phyloP scores from a whole-genome alignment of 2,329 filamentous ascomycete genomes.

The Cladobotryum protrusum region DNA sequence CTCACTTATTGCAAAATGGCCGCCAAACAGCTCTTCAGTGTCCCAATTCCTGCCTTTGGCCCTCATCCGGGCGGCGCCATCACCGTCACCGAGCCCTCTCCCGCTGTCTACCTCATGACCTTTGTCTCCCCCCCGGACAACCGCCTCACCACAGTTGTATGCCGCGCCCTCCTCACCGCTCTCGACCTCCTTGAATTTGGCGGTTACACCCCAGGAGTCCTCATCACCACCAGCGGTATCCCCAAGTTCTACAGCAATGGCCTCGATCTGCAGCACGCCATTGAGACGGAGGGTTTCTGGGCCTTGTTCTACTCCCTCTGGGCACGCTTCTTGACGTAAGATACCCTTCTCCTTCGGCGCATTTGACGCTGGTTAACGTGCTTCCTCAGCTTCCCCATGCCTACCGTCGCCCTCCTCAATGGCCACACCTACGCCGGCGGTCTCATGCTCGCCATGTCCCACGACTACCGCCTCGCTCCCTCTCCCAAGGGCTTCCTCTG shows the following conservation, averaged over 20 bases:
- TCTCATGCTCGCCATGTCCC: conserved; percentile 75
- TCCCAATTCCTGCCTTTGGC: conserved; percentile 49
- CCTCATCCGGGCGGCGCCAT: conserved; percentile 51
- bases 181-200: conserved; percentile 69
- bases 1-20: conserved; percentile 12
- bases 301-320: conserved; percentile 59
- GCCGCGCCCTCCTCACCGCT: conserved; percentile 59
- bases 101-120: conserved; percentile 64
- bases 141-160: conserved; percentile 63
- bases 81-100: conserved; percentile 53
- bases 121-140: conserved; percentile 70
- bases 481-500: conserved; percentile 65
- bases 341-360: background rate
- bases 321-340: conserved; percentile 44
- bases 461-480: conserved; percentile 77
- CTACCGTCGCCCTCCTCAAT: conserved; percentile 71
- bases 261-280: conserved; percentile 66
- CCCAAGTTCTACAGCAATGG: conserved; percentile 79
- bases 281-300: conserved; percentile 55
- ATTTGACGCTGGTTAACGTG: background rate
- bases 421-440: conserved; percentile 78
- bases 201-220: conserved; percentile 58
- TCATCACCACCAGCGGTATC: conserved; percentile 70
- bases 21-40: conserved; percentile 25
- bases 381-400: conserved; percentile 60